Percentiles rank a stretch among this genome's conserved stretches.
Conservation (phyloP, 805 yeast genomes). For the Wickerhamomyces bisporus region DNA sequence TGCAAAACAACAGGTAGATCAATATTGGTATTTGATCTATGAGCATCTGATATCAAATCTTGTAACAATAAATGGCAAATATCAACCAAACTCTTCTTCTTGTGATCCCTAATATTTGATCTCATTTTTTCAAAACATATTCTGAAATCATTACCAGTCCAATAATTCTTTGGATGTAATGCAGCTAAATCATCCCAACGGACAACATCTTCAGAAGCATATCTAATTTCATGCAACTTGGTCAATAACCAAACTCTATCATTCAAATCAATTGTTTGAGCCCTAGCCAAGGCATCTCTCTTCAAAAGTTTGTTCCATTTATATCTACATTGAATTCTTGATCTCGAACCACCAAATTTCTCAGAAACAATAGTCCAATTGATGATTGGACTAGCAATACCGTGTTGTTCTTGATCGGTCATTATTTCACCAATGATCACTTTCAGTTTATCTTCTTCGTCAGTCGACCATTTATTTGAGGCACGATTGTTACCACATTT, state of each 20-base stretch:
- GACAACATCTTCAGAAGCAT: conserved; percentile 35
- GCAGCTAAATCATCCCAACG: conserved; percentile 54
- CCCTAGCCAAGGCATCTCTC: conserved; percentile 45
- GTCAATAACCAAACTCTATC: conserved; percentile 48
- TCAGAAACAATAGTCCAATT: conserved; percentile 94
- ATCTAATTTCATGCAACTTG: conserved; percentile 39
- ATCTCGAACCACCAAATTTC: conserved; percentile 80
- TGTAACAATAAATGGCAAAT: conserved; percentile 25
- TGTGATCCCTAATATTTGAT: conserved; percentile 42
- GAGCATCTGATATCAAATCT: conserved; percentile 16
- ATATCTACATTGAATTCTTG: conserved; percentile 91
- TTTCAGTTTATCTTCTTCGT: conserved; percentile 62
- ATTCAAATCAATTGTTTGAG: conserved; percentile 37
- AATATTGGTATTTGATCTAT: conserved; percentile 11
- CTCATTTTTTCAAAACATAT: conserved; percentile 59
- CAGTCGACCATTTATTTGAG: conserved; percentile 71
- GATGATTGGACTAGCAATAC: conserved; percentile 37
- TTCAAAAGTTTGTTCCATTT: conserved; percentile 85
- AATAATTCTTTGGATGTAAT: conserved; percentile 36
- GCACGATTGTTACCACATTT: conserved; percentile 81
- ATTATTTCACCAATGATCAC: conserved; percentile 49
- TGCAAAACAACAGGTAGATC: conserved; percentile 22
- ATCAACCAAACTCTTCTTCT: conserved; percentile 33
- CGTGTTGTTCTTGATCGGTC: conserved; percentile 25
- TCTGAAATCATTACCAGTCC: conserved; percentile 60